Conservation (phyloP, 2,329 filamentous ascomycete species). For the Laburnicola sp. region DNA sequence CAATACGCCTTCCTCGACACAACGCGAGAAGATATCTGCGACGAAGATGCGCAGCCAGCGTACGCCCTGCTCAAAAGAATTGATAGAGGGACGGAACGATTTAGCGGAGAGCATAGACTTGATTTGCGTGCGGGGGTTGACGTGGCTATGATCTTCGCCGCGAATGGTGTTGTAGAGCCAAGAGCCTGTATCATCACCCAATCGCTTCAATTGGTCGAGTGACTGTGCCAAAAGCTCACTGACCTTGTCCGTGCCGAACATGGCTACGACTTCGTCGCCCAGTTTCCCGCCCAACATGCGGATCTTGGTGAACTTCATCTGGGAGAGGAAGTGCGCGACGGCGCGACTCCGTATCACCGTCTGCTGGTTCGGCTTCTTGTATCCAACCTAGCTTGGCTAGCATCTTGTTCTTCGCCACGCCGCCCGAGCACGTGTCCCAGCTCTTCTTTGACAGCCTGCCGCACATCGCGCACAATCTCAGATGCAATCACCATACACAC, state of each 20-base stretch:
- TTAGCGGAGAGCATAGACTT: constrained; percentile 98
- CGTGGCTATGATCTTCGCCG: constrained; percentile 83
- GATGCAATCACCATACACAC: constrained; percentile 83
- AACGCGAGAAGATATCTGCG: constrained; percentile 84
- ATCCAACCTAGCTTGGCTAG: constrained; percentile 84
- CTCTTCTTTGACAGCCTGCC: constrained; percentile 67
- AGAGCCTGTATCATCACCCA: constrained; percentile 80
- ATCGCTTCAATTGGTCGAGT: constrained; percentile 72
- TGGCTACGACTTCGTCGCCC: constrained; percentile 80
- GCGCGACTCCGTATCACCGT: constrained; percentile 91
- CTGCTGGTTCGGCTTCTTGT: constrained; percentile 93
- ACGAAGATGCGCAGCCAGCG: constrained; percentile 90
- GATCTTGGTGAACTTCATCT: constrained; percentile 93
- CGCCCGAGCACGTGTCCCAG: constrained; percentile 84
- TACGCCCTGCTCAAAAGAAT: constrained; percentile 72
- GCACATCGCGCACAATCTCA: constrained; percentile 80
- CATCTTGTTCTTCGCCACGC: constrained; percentile 90
- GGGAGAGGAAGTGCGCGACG: constrained; percentile 73
- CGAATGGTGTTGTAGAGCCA: constrained; percentile 87
- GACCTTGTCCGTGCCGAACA: constrained; percentile 79
- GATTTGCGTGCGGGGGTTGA: constrained; percentile 88
- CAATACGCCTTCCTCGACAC: constrained; percentile 87
- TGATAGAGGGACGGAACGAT: constrained; percentile 85
- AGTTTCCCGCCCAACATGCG: constrained; percentile 93
- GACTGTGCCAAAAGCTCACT: constrained; percentile 73